Base-by-base conservation (phyloP, 331 rosid species). In the Acacia pycnantha region DNA sequence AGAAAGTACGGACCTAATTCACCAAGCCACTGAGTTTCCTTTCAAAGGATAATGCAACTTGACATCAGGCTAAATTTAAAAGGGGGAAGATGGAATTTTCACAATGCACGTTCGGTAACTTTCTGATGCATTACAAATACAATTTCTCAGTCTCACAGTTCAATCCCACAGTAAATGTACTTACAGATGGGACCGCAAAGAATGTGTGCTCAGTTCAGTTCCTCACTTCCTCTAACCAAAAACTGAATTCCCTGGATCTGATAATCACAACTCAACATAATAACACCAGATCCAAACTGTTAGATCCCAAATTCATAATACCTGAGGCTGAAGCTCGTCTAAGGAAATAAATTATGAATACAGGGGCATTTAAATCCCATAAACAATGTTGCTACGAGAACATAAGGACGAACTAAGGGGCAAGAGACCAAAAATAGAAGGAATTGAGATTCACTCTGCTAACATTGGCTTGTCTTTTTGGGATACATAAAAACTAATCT, bases 401-500 rank as follows among this genome's bases (percentile, higher is more conserved):
- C 81, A 84, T 59, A 44, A 40, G 74, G 68, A 59, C 58, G 62
- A 79, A 75, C 79, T 47, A 84, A 77, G 31, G 50, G 44, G 18
- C 46, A 35, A 31, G 58, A 66, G 22, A 5, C 44, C 44, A 35
- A 77, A 21, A 56, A 76, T 58, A 40, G 68, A 73, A 84, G 80
- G 79, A 78, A 35, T 53, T 67, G 90, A 88, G 85, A 88, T 75
- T 85, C 40, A 54, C 78, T 65, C 84, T 21, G 70, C 82, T 29
- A 83, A 81, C 74, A 85, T 75, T 35, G 75, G 81, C 85, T 75
- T 41, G 75, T 78, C 86, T 78, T 43, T 66, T 31, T 41, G 47
- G 15, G 86, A 84, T 81, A 79, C 86, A 88, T 24, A 77, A 74
- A 10, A 50, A 4, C 70, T 73, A 84, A 85, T 80, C 89, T 77